These are phyloP conservation scores for Salix suchowensis DNA, from an alignment of 345 rosid species.

Conservation along the genomic window DNA sequence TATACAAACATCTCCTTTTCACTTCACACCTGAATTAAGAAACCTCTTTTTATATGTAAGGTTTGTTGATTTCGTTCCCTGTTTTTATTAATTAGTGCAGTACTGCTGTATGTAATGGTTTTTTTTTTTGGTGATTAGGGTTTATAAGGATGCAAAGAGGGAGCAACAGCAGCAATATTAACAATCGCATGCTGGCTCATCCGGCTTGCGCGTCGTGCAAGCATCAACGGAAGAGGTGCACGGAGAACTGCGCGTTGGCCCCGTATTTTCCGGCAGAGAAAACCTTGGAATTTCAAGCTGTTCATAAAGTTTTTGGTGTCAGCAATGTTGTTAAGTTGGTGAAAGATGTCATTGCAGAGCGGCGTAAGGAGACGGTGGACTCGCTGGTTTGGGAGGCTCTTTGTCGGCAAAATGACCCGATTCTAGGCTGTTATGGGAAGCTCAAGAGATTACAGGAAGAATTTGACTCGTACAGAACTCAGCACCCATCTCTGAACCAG, in stretches of 20 bases:
- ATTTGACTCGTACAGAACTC: constrained; percentile 40
- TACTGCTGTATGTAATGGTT: no score
- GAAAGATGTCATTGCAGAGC: constrained; percentile 35
- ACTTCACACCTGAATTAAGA: neutral
- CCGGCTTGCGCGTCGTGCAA: constrained; percentile 67
- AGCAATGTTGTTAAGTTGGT: constrained; percentile 56
- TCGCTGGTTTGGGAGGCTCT: constrained; percentile 80
- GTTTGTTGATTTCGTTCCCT: constrained; percentile 5
- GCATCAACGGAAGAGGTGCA: constrained; percentile 57
- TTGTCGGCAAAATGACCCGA: constrained; percentile 60
- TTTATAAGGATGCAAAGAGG: constrained; percentile 29
- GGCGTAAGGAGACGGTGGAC: constrained; percentile 43
- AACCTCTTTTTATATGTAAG: neutral
- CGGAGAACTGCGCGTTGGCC: constrained; percentile 40
- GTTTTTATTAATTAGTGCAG: neutral
- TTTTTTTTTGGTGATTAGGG: neutral
- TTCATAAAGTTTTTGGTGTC: constrained; percentile 51
- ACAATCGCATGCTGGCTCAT: constrained; percentile 14
- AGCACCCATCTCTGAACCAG: constrained; percentile 9
- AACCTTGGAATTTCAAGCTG: constrained; percentile 43
- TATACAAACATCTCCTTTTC: constrained; percentile 24
- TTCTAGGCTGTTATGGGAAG: constrained; percentile 60
- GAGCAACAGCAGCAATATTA: neutral
- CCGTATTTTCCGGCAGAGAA: constrained; percentile 46
- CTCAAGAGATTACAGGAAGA: constrained; percentile 49